Percentiles rank a stretch among this genome's conserved stretches.
These are phyloP conservation scores for Xylariaceae sp. DNA, from an alignment of 2,329 filamentous ascomycete species.

Conservation along the genomic window DNA sequence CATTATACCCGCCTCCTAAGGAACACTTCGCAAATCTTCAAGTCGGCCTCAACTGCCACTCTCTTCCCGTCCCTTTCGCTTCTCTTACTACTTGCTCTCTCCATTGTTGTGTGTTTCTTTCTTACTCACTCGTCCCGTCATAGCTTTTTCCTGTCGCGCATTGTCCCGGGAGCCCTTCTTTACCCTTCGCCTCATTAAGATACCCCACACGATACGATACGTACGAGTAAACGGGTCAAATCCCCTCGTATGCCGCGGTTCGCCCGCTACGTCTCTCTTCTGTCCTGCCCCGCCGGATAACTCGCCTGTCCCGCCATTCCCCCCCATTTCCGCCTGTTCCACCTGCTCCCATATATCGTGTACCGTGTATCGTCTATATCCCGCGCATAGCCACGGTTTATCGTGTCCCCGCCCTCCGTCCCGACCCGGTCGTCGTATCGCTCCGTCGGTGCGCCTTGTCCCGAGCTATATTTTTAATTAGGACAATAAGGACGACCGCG, in stretches of 20 bases:
- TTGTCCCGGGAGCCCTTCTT: not conserved
- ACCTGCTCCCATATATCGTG: not conserved
- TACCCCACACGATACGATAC: not conserved
- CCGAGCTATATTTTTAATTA: slow-evolving; percentile 6
- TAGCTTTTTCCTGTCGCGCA: not conserved
- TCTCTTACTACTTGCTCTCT: not conserved
- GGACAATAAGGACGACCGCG: not conserved
- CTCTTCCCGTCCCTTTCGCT: not conserved
- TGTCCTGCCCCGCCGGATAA: not conserved
- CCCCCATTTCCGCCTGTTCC: not conserved
- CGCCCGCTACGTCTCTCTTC: slow-evolving; percentile 2
- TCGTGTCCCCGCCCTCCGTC: not conserved
- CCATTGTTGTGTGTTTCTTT: not conserved
- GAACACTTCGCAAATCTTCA: not conserved
- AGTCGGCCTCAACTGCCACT: not conserved
- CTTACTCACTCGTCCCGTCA: not conserved
- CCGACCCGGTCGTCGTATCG: slow-evolving; percentile 17
- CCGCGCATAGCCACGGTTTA: not conserved
- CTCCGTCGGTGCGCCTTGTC: slow-evolving; percentile 21
- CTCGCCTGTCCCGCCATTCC: not conserved
- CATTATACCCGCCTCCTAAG: not conserved
- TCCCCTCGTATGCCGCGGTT: slow-evolving; percentile 14
- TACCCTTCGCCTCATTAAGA: not conserved
- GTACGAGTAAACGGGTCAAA: slow-evolving; percentile 1
- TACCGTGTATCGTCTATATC: not conserved